These are phyloP conservation scores for Phaeosphaeriaceae sp. DNA, from an alignment of 2,329 filamentous ascomycete genomes.

Conservation along the genomic window DNA sequence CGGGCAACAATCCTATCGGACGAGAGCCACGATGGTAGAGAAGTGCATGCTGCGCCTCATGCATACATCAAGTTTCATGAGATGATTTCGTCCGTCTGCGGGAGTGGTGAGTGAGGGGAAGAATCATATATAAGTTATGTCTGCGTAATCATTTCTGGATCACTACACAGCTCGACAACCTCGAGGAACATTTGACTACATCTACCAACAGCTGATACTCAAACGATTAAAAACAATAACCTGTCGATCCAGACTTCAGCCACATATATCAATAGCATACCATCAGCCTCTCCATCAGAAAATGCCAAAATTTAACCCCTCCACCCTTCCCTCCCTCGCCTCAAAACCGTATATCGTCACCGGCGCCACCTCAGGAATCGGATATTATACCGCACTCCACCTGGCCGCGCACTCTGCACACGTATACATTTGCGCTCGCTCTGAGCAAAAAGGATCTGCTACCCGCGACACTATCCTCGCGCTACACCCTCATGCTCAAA, in stretches of 20 bases:
- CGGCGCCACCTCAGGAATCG: constrained; percentile 14
- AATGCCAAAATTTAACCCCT: constrained; percentile 16
- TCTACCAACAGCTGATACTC: neutral
- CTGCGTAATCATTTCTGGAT: neutral
- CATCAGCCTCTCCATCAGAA: neutral
- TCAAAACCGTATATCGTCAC: neutral
- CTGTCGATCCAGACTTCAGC: neutral
- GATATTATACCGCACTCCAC: constrained; percentile 18
- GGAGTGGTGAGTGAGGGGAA: neutral
- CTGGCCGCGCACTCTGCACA: constrained; percentile 25
- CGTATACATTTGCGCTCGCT: constrained; percentile 48
- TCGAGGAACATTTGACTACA: neutral
- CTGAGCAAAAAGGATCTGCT: constrained; percentile 48
- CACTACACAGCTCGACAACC: neutral
- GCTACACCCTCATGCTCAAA: constrained; percentile 36
- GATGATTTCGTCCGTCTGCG: neutral
- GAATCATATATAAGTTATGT: neutral
- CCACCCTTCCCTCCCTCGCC: constrained; percentile 12
- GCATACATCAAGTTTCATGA: neutral
- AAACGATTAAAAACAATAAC: neutral
- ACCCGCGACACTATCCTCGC: constrained; percentile 35
- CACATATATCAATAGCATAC: neutral
- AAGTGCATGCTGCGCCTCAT: neutral
- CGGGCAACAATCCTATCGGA: neutral
- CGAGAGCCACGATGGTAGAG: neutral